Evolutionary conservation across 495 filamentous ascomycete species (phyloP), one percentile per base, ranked within the genome.

Genomic region (Aspergillus indologenus): DNA sequence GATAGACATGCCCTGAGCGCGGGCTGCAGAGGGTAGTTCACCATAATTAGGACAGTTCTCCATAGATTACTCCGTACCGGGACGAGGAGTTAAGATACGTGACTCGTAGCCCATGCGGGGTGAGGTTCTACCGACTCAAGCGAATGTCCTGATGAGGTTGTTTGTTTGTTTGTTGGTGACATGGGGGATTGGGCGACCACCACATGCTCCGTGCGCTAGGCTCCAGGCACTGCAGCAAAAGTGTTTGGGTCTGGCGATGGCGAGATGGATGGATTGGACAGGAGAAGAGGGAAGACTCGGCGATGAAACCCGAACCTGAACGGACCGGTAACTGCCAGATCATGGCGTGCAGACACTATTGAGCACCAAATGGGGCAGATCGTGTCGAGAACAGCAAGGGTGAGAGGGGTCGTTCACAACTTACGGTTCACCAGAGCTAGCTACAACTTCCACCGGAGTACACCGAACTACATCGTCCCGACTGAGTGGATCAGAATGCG

Each of bases 321-420:
- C 22, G 19, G 48, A 51, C 48, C 48, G 24, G 48, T 51, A 29
- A 29, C 24, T 31, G 48, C 48, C 48, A 51, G 29, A 31, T 51
- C 23, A 51, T 19, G 23, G 48, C n/a, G 34, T 29, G 44, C 54
- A 56, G 54, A 17, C 54, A 48, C 54, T 56, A 56, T 56, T 56
- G 24, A 24, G 40, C 45, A 48, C 45, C 17, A 56, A 40, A 56
- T 48, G 44, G 54, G 54, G 44, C 43, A 51, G 48, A 31, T 51
- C 23, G 23, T n/a, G 19, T 51, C 24, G 48, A 24, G 22, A n/a
- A 26, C 15, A 23, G 19, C 23, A 22, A 48, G 19, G 12, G 46
- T 23, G 46, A 22, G n/a, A 46, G 44, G 44, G n/a, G n/a, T n/a
- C n/a, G n/a, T n/a, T n/a, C n/a, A n/a, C n/a, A n/a, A n/a, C n/a